Evolutionary conservation across 2,329 filamentous ascomycete species (phyloP).

Genomic region (Corinectria fuckeliana): DNA sequence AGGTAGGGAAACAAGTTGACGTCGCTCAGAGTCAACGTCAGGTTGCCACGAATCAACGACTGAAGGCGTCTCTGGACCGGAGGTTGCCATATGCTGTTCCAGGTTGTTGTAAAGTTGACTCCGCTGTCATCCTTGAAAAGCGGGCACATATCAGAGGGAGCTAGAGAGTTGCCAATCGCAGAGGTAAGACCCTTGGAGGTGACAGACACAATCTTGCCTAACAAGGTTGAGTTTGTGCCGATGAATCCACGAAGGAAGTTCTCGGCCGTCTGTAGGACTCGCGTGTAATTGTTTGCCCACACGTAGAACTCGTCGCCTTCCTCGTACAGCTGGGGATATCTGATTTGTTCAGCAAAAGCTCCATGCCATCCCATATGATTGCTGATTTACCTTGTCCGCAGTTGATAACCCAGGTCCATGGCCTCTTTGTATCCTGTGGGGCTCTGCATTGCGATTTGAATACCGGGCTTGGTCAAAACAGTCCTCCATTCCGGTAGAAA

Average conservation of each 20-base stretch:
- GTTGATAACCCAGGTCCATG: slow-evolving; percentile 60
- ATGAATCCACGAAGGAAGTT: slow-evolving; percentile 68
- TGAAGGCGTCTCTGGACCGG: slow-evolving; percentile 29
- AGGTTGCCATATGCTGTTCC: slow-evolving; percentile 60
- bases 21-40: slow-evolving; percentile 51
- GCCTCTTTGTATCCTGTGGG: slow-evolving; percentile 69
- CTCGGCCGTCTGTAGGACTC: slow-evolving; percentile 67
- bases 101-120: slow-evolving; percentile 49
- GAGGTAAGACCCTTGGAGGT: slow-evolving; percentile 60
- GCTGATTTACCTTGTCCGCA: slow-evolving; percentile 49
- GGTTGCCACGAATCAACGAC: slow-evolving; percentile 53
- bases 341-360: slow-evolving; percentile 16
- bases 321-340: slow-evolving; percentile 57
- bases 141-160: slow-evolving; percentile 68
- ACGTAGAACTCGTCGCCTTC: slow-evolving; percentile 60
- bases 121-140: slow-evolving; percentile 62
- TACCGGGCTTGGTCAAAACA: slow-evolving; percentile 58
- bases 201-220: slow-evolving; percentile 64
- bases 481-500: slow-evolving; percentile 67
- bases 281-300: slow-evolving; percentile 71
- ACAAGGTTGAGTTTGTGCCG: slow-evolving; percentile 58
- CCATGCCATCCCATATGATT: fast-evolving
- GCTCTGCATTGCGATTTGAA: slow-evolving; percentile 65
- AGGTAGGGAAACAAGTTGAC: slow-evolving; percentile 69
- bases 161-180: slow-evolving; percentile 65